These are phyloP conservation scores for Ustilago sp. DNA, from an alignment of 1,284 basidiomycete genomes.

Conservation along the genomic window DNA sequence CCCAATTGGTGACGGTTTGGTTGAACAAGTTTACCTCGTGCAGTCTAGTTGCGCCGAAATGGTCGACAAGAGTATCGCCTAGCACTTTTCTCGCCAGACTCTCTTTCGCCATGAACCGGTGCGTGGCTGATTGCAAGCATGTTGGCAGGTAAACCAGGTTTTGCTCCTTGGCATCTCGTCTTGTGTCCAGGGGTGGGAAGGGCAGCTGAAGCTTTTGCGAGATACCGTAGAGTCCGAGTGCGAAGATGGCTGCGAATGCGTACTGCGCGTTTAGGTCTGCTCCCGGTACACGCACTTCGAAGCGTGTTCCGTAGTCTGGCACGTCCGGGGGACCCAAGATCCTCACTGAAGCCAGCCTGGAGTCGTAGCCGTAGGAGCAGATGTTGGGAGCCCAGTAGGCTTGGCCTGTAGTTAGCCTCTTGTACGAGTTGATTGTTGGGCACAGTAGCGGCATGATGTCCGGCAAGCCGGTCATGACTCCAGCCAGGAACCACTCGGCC, in stretches of 20 bases:
- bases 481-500: conserved; percentile 93
- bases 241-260: conserved; percentile 85
- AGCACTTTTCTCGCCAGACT: conserved; percentile 88
- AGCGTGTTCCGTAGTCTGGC: conserved; percentile 81
- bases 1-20: conserved; percentile 91
- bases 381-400: conserved; percentile 94
- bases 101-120: conserved; percentile 79
- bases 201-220: conserved; percentile 79
- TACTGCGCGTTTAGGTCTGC: conserved; percentile 96
- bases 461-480: conserved; percentile 85
- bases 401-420: conserved; percentile 92
- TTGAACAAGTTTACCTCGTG: conserved; percentile 89
- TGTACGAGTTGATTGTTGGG: conserved; percentile 97
- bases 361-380: conserved; percentile 91
- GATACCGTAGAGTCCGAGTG: conserved; percentile 87
- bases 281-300: conserved; percentile 93
- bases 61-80: conserved; percentile 89
- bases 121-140: conserved; percentile 82
- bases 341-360: conserved; percentile 87
- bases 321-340: conserved; percentile 90
- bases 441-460: conserved; percentile 79
- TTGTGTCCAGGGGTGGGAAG: conserved; percentile 77
- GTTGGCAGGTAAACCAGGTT: conserved; percentile 73
- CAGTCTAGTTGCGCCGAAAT: conserved; percentile 89
- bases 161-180: conserved; percentile 22